Base-by-base conservation (phyloP, 345 rosid genomes). In the Rhizophora mangle region DNA sequence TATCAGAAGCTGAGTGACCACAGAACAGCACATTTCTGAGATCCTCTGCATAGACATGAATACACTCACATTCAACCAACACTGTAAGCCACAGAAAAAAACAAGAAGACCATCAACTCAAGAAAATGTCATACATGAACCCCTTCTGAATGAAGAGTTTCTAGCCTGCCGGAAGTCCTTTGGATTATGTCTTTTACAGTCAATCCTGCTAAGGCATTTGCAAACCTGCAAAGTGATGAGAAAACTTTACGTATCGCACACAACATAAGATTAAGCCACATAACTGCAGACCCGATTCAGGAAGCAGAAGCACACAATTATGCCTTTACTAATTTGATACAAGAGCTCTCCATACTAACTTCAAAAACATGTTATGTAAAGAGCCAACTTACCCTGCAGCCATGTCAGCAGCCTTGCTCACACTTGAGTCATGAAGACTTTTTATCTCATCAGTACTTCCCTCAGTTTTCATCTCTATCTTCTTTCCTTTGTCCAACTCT, bases 381-480 rank as follows among this genome's bases (percentile, higher is more conserved):
- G 31, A 63, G 74, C 19, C 11, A 49, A 58, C 70, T 86, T 87
- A 95, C 98, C 99, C 97, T 46, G 90, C 85, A 75, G 98, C 99
- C 98, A 92, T 87, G 80, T 92, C 92, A 81, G 98, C 97, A 83
- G 99, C 97, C 84, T 90, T 85, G 82, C 84, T 83, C 82, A 92
- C 83, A 74, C 99, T 92, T 2, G 92, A 76, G 78, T 92, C 89
- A 68, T 87, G 88, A 49, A 90, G 75, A 62, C 36, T 85, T 80
- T 90, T 92, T 84, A 92, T 85, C 79, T 95, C 99, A 60, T 85
- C 87, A 39, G 77, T 85, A 79, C 73, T 75, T 69, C 82, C 92
- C 69, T 88, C 92, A 36, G 82, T 79, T 78, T 74, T 80, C 62
- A 80, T 82, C 79, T 90, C 90, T 66, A 85, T 83, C 76, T 88